Evolutionary conservation across 1,139 yeast genomes (phyloP).

Genomic region (Yamadazyma kanchanaburiensis): DNA sequence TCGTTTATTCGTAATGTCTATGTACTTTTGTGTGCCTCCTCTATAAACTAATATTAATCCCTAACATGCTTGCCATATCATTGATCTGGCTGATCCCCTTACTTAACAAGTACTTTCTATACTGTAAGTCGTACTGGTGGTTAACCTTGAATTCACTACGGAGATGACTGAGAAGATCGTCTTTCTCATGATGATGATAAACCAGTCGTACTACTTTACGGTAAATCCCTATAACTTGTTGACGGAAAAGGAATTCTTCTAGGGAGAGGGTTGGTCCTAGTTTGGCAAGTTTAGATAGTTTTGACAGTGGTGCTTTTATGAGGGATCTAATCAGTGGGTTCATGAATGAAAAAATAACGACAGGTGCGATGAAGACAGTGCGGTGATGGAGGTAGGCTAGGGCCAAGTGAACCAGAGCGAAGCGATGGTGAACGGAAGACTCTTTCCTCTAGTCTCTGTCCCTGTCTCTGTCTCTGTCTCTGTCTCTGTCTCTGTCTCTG

Average conservation of each 20-base stretch:
- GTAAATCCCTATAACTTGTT: slow-evolving; percentile 29
- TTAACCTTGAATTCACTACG: slow-evolving; percentile 33
- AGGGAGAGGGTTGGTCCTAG: slow-evolving; percentile 24
- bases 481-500: too few relatives aligned
- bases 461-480: too few relatives aligned
- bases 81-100: slow-evolving; percentile 29
- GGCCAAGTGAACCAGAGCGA: too few relatives aligned
- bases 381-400: too few relatives aligned
- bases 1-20: too few relatives aligned
- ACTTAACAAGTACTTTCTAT: slow-evolving; percentile 37
- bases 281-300: too few relatives aligned
- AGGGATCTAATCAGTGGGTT: too few relatives aligned
- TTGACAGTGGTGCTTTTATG: too few relatives aligned
- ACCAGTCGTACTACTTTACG: slow-evolving; percentile 31
- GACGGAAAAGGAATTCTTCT: slow-evolving; percentile 42
- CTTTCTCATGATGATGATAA: slow-evolving; percentile 35
- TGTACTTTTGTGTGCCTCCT: too few relatives aligned
- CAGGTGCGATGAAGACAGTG: background rate
- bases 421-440: too few relatives aligned
- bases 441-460: too few relatives aligned
- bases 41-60: slow-evolving; percentile 12
- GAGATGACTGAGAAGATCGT: slow-evolving; percentile 30
- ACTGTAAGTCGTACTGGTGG: slow-evolving; percentile 26
- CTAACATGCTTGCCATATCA: slow-evolving; percentile 25
- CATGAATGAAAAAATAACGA: slow-evolving; percentile 2